A percentile compares a stretch with the other conserved stretches of the same genome.
phyloP scores from a whole-genome alignment of 208 protist species.

The Trypanosoma melophagium region DNA sequence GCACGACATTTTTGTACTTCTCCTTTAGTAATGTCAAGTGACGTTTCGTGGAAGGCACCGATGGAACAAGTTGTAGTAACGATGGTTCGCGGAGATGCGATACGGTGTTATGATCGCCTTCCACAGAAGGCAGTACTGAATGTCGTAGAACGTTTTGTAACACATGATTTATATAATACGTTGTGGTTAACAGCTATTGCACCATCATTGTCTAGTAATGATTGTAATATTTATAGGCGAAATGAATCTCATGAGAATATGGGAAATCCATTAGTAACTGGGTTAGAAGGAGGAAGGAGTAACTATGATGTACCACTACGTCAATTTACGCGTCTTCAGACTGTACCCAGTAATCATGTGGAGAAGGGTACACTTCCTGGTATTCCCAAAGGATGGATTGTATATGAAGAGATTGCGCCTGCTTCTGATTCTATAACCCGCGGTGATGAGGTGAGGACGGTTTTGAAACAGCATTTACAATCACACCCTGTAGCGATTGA shows the following conservation, averaged over 20 bases:
- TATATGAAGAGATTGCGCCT: slow-evolving; percentile 30
- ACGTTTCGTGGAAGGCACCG: slow-evolving; percentile 16
- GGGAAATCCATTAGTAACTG: neutral
- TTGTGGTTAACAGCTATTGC: slow-evolving; percentile 32
- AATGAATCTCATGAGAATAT: neutral
- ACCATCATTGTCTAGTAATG: slow-evolving; percentile 5
- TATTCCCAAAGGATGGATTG: slow-evolving; percentile 47
- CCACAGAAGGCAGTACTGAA: slow-evolving; percentile 52
- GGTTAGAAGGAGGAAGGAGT: neutral
- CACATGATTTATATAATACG: slow-evolving; percentile 49
- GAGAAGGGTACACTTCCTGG: slow-evolving; percentile 25
- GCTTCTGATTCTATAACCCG: slow-evolving; percentile 18
- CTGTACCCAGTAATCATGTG: slow-evolving; percentile 26
- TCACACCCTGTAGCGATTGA: slow-evolving; percentile 46
- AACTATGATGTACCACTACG: slow-evolving; percentile 14
- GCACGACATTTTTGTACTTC: slow-evolving; percentile 13
- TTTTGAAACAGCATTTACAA: slow-evolving; percentile 46
- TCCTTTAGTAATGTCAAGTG: neutral
- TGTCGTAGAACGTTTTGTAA: slow-evolving; percentile 35
- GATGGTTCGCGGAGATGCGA: slow-evolving; percentile 57
- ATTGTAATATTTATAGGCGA: neutral
- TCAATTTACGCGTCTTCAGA: slow-evolving; percentile 23
- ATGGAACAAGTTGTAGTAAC: slow-evolving; percentile 7
- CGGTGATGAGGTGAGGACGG: slow-evolving; percentile 35
- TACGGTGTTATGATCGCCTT: slow-evolving; percentile 71